phyloP scores from a whole-genome alignment of 2,329 filamentous ascomycete genomes.

The Aspergillus ruber region DNA sequence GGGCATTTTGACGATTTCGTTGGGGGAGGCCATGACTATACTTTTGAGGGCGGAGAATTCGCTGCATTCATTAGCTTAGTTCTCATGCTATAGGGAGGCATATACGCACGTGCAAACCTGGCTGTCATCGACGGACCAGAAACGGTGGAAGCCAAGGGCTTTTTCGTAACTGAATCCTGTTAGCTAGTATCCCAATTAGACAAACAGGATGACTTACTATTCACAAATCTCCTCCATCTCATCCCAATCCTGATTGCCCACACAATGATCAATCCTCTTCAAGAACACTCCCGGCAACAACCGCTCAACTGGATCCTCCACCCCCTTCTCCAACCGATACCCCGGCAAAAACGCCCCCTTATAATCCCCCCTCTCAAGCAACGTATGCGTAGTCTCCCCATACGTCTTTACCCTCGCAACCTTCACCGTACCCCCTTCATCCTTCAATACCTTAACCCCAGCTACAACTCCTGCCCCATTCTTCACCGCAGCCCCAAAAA shows the following conservation, averaged over 20 bases:
- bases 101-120: slow-evolving; percentile 64
- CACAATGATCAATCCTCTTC: slow-evolving; percentile 85
- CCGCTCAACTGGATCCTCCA: slow-evolving; percentile 40
- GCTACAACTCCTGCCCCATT: slow-evolving; percentile 37
- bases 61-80: slow-evolving; percentile 13
- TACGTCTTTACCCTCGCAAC: slow-evolving; percentile 84
- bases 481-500: slow-evolving; percentile 66
- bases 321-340: slow-evolving; percentile 54
- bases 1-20: slow-evolving; percentile 91
- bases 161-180: slow-evolving; percentile 63
- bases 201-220: slow-evolving; percentile 38
- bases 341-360: slow-evolving; percentile 75
- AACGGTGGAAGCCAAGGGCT: slow-evolving; percentile 86
- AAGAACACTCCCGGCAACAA: slow-evolving; percentile 60
- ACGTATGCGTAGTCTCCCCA: slow-evolving; percentile 89
- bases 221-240: slow-evolving; percentile 65
- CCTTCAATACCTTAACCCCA: slow-evolving; percentile 52
- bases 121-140: slow-evolving; percentile 94
- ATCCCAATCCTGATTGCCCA: slow-evolving; percentile 94
- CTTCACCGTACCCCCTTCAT: slow-evolving; percentile 59
- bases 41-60: slow-evolving; percentile 84
- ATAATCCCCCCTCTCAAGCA: slow-evolving; percentile 69
- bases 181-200: not conserved
- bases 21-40: slow-evolving; percentile 82
- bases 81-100: not conserved